These are phyloP conservation scores for Botrytis medusae DNA, from an alignment of 2,329 filamentous ascomycete genomes.

Conservation along the genomic window DNA sequence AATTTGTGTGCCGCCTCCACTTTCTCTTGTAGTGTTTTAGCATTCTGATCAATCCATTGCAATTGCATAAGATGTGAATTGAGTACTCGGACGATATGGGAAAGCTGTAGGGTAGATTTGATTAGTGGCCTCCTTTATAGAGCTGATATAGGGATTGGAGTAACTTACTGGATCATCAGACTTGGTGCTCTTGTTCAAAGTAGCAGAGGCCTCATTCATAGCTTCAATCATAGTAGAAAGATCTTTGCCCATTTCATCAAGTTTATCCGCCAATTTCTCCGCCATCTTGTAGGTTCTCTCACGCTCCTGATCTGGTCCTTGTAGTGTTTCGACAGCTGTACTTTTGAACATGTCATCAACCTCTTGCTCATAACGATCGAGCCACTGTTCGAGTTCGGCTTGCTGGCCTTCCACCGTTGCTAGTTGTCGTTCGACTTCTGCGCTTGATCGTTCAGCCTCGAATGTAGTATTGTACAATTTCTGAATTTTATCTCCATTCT, in stretches of 20 bases:
- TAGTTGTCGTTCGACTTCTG: slow-evolving; percentile 91
- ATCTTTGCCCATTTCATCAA: slow-evolving; percentile 93
- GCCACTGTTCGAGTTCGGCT: slow-evolving; percentile 81
- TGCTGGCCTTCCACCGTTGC: slow-evolving; percentile 89
- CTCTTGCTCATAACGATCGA: slow-evolving; percentile 88
- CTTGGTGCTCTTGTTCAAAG: slow-evolving; percentile 84
- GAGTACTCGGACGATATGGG: slow-evolving; percentile 91
- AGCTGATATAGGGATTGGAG: neutral
- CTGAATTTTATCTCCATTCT: slow-evolving; percentile 93
- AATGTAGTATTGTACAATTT: slow-evolving; percentile 89
- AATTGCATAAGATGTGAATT: slow-evolving; percentile 90
- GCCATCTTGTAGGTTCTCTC: slow-evolving; percentile 95
- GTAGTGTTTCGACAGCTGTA: slow-evolving; percentile 75
- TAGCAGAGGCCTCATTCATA: slow-evolving; percentile 90
- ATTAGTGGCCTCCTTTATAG: slow-evolving; percentile 24
- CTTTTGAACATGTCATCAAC: slow-evolving; percentile 85
- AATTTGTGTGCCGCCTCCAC: slow-evolving; percentile 80
- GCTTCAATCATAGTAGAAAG: slow-evolving; percentile 96
- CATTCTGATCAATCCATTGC: slow-evolving; percentile 89
- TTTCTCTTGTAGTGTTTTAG: slow-evolving; percentile 77
- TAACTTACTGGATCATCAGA: slow-evolving; percentile 78
- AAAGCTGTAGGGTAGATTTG: slow-evolving; percentile 57
- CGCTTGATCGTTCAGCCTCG: slow-evolving; percentile 88
- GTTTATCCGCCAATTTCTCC: slow-evolving; percentile 84
- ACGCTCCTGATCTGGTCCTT: slow-evolving; percentile 90